phyloP scores from a whole-genome alignment of 78 protist species.

The Mastigamoeba balamuthi region DNA sequence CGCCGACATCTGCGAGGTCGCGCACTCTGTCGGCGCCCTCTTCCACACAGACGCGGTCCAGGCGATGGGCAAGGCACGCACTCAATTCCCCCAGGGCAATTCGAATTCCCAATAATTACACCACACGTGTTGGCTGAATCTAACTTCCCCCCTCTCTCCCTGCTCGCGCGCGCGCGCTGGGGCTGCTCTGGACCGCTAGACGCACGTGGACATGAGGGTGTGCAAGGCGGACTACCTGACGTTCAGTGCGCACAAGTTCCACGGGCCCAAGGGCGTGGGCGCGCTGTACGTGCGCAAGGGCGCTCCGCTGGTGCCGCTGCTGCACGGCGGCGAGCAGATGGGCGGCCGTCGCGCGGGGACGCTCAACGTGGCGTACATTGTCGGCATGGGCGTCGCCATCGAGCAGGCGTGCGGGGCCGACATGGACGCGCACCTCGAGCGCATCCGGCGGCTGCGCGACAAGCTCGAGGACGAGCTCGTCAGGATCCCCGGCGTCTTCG shows the following conservation, averaged over 20 bases:
- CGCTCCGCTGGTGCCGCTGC: neutral
- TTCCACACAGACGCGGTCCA: conserved; percentile 60
- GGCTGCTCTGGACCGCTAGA: too few species aligned
- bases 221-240: conserved; percentile 15
- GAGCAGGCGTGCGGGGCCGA: neutral
- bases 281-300: conserved; percentile 35
- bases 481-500: too few species aligned
- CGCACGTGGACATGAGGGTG: neutral
- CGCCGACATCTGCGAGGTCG: neutral
- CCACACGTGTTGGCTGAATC: too few species aligned
- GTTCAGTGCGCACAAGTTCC: conserved; percentile 32
- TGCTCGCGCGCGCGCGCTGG: neutral
- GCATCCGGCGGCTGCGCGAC: neutral
- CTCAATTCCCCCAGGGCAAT: too few species aligned
- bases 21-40: neutral
- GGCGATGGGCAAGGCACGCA: conserved; percentile 17
- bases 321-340: conserved; percentile 38
- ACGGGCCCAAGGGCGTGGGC: conserved; percentile 58
- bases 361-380: conserved; percentile 13
- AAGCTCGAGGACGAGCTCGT: neutral
- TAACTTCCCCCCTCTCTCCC: too few species aligned
- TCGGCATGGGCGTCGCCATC: conserved; percentile 18
- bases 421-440: too few species aligned
- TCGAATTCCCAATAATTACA: too few species aligned
- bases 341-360: conserved; percentile 12